Conservation (phyloP, 2,329 filamentous ascomycete genomes). For the Neobulgaria alba region DNA sequence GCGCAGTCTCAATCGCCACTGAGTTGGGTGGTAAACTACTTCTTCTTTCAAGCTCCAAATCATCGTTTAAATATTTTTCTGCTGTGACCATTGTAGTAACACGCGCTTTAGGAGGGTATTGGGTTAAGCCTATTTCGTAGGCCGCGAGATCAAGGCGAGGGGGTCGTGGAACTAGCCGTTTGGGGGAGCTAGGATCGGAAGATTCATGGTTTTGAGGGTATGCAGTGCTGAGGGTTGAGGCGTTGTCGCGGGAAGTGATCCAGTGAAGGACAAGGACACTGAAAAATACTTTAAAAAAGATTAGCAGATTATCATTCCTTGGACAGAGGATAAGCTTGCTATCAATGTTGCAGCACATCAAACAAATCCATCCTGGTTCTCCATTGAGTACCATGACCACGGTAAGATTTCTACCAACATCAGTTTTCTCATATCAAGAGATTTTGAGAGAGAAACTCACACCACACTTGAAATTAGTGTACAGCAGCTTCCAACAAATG, state of each 20-base stretch:
- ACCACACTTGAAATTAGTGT: slow-evolving; percentile 50
- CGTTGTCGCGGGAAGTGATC: slow-evolving; percentile 39
- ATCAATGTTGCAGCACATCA: slow-evolving; percentile 57
- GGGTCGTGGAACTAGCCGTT: slow-evolving; percentile 1
- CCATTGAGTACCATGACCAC: slow-evolving; percentile 50
- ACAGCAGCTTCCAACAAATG: slow-evolving; percentile 48
- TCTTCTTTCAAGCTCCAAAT: slow-evolving; percentile 5
- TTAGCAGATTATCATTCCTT: neutral
- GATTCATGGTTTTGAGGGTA: slow-evolving; percentile 1
- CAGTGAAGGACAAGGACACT: slow-evolving; percentile 54
- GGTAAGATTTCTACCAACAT: slow-evolving; percentile 44
- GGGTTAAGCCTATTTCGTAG: slow-evolving; percentile 6
- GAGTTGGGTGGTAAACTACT: slow-evolving; percentile 10
- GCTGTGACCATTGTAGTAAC: slow-evolving; percentile 17
- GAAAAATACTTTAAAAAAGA: slow-evolving; percentile 39
- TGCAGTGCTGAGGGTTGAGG: slow-evolving; percentile 15
- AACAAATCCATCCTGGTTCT: slow-evolving; percentile 56
- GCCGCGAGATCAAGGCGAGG: slow-evolving; percentile 2
- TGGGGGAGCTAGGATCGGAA: slow-evolving; percentile 2
- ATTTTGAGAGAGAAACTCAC: slow-evolving; percentile 35
- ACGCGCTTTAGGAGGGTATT: too few relatives aligned
- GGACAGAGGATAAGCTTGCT: slow-evolving; percentile 33
- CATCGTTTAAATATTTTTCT: slow-evolving; percentile 1
- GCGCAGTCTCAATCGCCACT: slow-evolving; percentile 13
- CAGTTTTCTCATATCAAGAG: too few relatives aligned